Percentiles rank a stretch among this genome's conserved stretches.
Evolutionary conservation across 768 basidiomycete species (phyloP).

Genomic region (Mycena pura): DNA sequence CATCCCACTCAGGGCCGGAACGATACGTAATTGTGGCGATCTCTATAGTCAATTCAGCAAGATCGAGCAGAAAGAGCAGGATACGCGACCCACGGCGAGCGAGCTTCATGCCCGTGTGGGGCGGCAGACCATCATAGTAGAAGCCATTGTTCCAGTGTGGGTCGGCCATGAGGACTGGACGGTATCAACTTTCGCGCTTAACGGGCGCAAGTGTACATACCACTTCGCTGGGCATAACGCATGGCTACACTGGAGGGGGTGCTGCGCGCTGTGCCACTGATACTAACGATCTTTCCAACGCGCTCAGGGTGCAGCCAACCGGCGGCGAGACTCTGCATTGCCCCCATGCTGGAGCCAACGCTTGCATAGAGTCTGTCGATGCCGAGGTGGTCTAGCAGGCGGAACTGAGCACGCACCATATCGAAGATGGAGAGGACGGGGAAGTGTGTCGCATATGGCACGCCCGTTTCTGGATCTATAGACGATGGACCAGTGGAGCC

Average conservation of each 20-base stretch:
- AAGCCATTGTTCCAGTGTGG: slow-evolving; percentile 99
- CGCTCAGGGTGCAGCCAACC: slow-evolving; percentile 91
- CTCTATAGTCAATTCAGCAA: slow-evolving; percentile 54
- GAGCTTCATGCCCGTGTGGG: slow-evolving; percentile 98
- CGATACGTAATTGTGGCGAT: slow-evolving; percentile 99
- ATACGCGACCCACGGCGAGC: slow-evolving; percentile 73
- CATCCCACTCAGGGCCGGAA: slow-evolving; percentile 99
- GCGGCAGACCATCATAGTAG: slow-evolving; percentile 94
- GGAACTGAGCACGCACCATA: slow-evolving; percentile 95
- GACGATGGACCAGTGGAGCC: slow-evolving; percentile 96
- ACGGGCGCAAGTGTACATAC: slow-evolving; percentile 50
- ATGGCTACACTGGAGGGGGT: slow-evolving; percentile 93
- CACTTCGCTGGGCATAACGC: slow-evolving; percentile 95
- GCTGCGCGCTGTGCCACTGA: slow-evolving; percentile 93
- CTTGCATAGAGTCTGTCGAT: slow-evolving; percentile 90
- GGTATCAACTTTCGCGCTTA: background rate
- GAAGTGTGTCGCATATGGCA: slow-evolving; percentile 88
- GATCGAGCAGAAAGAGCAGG: background rate
- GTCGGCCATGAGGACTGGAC: slow-evolving; percentile 96
- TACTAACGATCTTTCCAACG: slow-evolving; percentile 89
- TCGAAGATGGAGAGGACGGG: slow-evolving; percentile 94
- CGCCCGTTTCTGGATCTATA: slow-evolving; percentile 67
- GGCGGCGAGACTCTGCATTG: slow-evolving; percentile 96
- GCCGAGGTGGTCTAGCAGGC: slow-evolving; percentile 81
- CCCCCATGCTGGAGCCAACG: slow-evolving; percentile 97